Evolutionary conservation across 345 rosid genomes (phyloP).

Genomic region (Citrus unshiu): DNA sequence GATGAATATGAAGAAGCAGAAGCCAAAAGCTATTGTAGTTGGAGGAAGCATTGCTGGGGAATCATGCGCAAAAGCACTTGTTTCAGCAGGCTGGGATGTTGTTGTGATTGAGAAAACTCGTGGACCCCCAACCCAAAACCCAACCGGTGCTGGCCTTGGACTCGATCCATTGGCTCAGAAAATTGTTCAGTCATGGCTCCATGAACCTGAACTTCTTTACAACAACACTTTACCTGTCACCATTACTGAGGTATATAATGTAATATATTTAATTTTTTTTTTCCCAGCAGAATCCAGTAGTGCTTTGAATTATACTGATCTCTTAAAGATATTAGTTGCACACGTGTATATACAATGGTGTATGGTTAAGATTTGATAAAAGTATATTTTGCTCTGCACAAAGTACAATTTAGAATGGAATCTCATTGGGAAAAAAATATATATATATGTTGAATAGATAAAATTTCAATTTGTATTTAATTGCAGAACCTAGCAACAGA

Average conservation of each 20-base stretch:
- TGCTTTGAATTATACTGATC: no score
- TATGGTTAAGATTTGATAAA: no score
- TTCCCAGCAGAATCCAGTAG: not conserved
- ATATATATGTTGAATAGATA: no score
- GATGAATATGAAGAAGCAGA: conserved; percentile 22
- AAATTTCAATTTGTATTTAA: not conserved
- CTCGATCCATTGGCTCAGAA: conserved; percentile 43
- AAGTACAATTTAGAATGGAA: no score
- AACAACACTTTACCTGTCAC: not conserved
- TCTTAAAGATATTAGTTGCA: no score
- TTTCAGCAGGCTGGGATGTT: conserved; percentile 60
- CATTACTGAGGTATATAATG: not conserved
- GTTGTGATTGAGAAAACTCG: conserved; percentile 51
- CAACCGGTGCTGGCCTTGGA: conserved; percentile 73
- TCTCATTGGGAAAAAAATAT: no score
- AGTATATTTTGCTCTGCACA: no score
- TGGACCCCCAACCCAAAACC: conserved; percentile 49
- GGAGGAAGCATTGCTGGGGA: conserved; percentile 80
- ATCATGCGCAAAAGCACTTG: conserved; percentile 62
- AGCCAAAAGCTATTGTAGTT: conserved; percentile 46
- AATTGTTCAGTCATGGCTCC: conserved; percentile 55
- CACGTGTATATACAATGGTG: no score
- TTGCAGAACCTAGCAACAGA: conserved; percentile 51
- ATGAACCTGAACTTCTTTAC: not conserved
- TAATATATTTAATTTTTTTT: not conserved